Conservation (phyloP, 1,139 yeast species). For the Kurtzmaniella quercitrusa region DNA sequence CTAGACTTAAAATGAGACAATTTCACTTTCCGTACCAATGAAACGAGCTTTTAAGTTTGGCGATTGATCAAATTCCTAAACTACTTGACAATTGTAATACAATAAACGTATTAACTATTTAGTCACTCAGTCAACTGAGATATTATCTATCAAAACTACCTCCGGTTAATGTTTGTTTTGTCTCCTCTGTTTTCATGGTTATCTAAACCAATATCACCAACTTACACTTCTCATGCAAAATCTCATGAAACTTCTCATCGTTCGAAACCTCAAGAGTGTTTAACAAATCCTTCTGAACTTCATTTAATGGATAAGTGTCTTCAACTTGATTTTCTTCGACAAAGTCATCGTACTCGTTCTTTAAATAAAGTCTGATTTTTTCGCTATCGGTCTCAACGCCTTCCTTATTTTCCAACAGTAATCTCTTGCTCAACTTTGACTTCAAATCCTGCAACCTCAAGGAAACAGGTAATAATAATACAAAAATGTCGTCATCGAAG, state of each 20-base stretch:
- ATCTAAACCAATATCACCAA: slow-evolving; percentile 28
- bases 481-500: slow-evolving; percentile 87
- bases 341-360: slow-evolving; percentile 42
- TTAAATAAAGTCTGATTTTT: slow-evolving; percentile 30
- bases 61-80: no score
- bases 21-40: no score
- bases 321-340: slow-evolving; percentile 26
- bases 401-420: slow-evolving; percentile 18
- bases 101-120: not conserved
- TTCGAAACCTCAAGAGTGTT: slow-evolving; percentile 36
- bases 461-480: slow-evolving; percentile 65
- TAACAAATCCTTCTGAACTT: slow-evolving; percentile 19
- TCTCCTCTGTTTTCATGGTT: not conserved
- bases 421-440: slow-evolving; percentile 61
- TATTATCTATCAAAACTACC: slow-evolving; percentile 1
- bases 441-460: slow-evolving; percentile 60
- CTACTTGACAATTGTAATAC: no score
- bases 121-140: not conserved
- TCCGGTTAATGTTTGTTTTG: not conserved
- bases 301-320: slow-evolving; percentile 19
- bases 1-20: not conserved
- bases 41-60: no score
- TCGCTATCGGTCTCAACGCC: slow-evolving; percentile 4
- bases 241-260: slow-evolving; percentile 40
- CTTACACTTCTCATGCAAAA: slow-evolving; percentile 44